phyloP scores from a whole-genome alignment of 2,329 filamentous ascomycete species.

The Arachnomyces sp. region DNA sequence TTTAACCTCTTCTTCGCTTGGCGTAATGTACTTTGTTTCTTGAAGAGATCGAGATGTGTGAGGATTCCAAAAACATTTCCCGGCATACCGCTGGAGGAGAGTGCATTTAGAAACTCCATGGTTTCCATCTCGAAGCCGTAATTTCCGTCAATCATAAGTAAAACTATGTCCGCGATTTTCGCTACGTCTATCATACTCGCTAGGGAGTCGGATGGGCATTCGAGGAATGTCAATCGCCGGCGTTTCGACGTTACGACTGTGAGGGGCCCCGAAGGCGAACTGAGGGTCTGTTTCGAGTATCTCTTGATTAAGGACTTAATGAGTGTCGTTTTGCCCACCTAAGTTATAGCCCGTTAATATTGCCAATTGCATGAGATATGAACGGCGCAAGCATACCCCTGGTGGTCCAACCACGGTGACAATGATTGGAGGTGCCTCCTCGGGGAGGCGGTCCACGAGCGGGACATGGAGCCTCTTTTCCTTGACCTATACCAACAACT shows the following conservation, averaged over 20 bases:
- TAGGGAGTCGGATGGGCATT: slow-evolving; percentile 88
- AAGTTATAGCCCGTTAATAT: slow-evolving; percentile 7
- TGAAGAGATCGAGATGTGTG: slow-evolving; percentile 91
- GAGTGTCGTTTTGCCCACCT: slow-evolving; percentile 81
- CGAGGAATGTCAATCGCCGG: slow-evolving; percentile 86
- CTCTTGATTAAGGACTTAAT: slow-evolving; percentile 89
- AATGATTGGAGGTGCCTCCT: slow-evolving; percentile 87
- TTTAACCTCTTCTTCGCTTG: slow-evolving; percentile 95
- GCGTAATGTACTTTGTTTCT: slow-evolving; percentile 83
- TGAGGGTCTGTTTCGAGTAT: slow-evolving; percentile 91
- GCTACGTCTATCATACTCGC: slow-evolving; percentile 95
- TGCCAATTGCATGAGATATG: background rate
- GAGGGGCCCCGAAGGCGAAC: slow-evolving; percentile 80
- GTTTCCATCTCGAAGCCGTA: slow-evolving; percentile 99
- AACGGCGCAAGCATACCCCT: slow-evolving; percentile 51
- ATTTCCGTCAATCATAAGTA: slow-evolving; percentile 98
- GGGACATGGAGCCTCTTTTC: slow-evolving; percentile 96
- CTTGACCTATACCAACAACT: slow-evolving; percentile 56
- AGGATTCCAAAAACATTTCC: slow-evolving; percentile 97
- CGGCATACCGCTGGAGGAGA: slow-evolving; percentile 93
- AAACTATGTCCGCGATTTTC: slow-evolving; percentile 93
- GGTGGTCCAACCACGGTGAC: slow-evolving; percentile 92
- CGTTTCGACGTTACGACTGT: slow-evolving; percentile 96
- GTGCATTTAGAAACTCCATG: slow-evolving; percentile 95
- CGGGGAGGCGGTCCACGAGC: slow-evolving; percentile 87